Percentiles rank a stretch among this genome's conserved stretches.
phyloP scores from a whole-genome alignment of 768 basidiomycete species.

The Termitomyces sp. region DNA sequence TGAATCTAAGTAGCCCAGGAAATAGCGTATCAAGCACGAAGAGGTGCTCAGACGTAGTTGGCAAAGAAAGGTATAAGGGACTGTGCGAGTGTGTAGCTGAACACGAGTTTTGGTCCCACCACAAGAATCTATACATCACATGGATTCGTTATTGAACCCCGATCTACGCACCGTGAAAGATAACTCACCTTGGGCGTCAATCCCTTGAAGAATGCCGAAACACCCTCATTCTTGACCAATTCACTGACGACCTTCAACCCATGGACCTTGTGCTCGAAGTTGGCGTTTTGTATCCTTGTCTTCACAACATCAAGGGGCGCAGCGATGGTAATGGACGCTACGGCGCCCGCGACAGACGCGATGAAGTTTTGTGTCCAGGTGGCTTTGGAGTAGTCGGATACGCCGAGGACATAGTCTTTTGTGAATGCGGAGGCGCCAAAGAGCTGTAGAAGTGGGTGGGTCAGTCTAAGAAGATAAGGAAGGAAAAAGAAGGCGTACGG shows the following conservation, averaged over 20 bases:
- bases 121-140: conserved; percentile 68
- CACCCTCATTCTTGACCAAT: conserved; percentile 83
- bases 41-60: conserved; percentile 60
- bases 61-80: conserved; percentile 91
- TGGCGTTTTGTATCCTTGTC: conserved; percentile 97
- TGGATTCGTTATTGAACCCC: not conserved
- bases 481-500: conserved; percentile 48
- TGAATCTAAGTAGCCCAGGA: not conserved
- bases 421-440: conserved; percentile 95
- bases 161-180: not conserved
- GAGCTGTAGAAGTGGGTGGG: conserved; percentile 49
- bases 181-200: conserved; percentile 85
- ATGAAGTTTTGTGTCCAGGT: conserved; percentile 98
- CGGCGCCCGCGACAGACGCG: conserved; percentile 90
- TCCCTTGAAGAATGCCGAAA: conserved; percentile 89
- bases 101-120: conserved; percentile 96
- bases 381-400: conserved; percentile 89
- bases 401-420: conserved; percentile 89
- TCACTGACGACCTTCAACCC: conserved; percentile 83
- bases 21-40: not conserved
- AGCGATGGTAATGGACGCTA: conserved; percentile 93
- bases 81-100: conserved; percentile 97
- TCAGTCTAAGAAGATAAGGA: not conserved
- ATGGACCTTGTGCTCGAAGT: conserved; percentile 83
- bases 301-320: conserved; percentile 96